These are phyloP conservation scores for Chrysanthemum lavandulifolium DNA, from an alignment of 129 eudicot species.

Conservation along the genomic window DNA sequence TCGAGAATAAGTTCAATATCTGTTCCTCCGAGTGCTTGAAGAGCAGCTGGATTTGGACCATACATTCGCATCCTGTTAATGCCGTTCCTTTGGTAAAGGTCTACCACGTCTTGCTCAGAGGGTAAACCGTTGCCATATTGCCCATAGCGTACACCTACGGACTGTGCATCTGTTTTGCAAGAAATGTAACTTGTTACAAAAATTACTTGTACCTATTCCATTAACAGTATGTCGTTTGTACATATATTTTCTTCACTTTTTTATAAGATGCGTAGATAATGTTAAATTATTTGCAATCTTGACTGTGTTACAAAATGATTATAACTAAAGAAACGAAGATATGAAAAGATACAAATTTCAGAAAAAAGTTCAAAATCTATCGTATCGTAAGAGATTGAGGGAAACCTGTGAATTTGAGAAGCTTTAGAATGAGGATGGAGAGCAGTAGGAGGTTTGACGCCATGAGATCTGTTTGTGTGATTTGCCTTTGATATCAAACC, in stretches of 20 bases:
- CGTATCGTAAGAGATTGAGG: background rate
- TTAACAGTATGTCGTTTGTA: too few relatives aligned
- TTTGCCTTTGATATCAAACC: constrained; percentile 13
- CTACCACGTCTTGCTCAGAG: constrained; percentile 28
- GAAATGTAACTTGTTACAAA: too few relatives aligned
- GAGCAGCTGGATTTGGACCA: background rate
- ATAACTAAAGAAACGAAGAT: too few relatives aligned
- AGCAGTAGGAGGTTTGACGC: constrained; percentile 16
- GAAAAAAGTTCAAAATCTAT: too few relatives aligned
- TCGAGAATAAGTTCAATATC: constrained; percentile 40
- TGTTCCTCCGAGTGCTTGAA: constrained; percentile 34
- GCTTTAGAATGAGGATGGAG: background rate
- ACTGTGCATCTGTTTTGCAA: constrained; percentile 24
- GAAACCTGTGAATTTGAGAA: constrained; percentile 1
- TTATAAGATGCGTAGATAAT: too few relatives aligned
- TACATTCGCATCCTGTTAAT: constrained; percentile 15
- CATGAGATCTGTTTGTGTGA: constrained; percentile 8
- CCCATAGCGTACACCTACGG: constrained; percentile 46
- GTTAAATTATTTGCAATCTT: too few relatives aligned
- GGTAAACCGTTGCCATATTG: constrained; percentile 33
- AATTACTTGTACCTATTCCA: too few relatives aligned
- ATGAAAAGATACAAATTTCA: too few relatives aligned
- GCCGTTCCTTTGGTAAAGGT: constrained; percentile 24
- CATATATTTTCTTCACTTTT: too few relatives aligned
- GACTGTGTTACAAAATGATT: too few relatives aligned